These are phyloP conservation scores for Pseudogymnoascus verrucosus DNA, from an alignment of 2,329 filamentous ascomycete species.

Conservation along the genomic window DNA sequence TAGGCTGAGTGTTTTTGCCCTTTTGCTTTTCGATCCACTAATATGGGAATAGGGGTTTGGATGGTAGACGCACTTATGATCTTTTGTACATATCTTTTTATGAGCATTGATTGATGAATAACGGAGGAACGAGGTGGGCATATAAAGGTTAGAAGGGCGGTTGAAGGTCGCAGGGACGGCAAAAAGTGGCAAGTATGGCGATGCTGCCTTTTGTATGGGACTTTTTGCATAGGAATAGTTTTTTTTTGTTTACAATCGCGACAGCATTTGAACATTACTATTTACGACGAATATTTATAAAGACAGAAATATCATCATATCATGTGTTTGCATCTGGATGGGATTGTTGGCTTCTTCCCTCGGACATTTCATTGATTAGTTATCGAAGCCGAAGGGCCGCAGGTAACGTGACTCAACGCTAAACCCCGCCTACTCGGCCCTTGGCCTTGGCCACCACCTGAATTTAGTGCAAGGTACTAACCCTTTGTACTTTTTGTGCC, in stretches of 20 bases:
- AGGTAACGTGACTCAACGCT: neutral
- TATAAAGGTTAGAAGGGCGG: neutral
- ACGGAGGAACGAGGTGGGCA: neutral
- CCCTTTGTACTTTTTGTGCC: neutral
- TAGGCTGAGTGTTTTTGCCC: neutral
- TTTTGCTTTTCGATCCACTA: neutral
- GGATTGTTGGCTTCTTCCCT: neutral
- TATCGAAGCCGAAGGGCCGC: slow-evolving; percentile 37
- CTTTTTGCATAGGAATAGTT: neutral
- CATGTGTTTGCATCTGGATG: neutral
- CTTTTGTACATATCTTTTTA: neutral
- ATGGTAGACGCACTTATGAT: neutral
- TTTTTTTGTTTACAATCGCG: neutral
- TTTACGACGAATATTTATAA: neutral
- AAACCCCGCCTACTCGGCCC: slow-evolving; percentile 1
- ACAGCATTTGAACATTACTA: neutral
- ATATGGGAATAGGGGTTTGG: neutral
- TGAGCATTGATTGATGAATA: neutral
- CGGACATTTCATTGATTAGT: neutral
- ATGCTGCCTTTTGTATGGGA: neutral
- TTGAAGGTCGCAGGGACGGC: neutral
- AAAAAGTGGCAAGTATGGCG: neutral
- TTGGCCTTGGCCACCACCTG: neutral
- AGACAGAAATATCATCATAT: neutral
- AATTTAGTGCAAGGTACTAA: neutral